These are phyloP conservation scores for Entonaema liquescens DNA, from an alignment of 495 filamentous ascomycete genomes.

Conservation along the genomic window DNA sequence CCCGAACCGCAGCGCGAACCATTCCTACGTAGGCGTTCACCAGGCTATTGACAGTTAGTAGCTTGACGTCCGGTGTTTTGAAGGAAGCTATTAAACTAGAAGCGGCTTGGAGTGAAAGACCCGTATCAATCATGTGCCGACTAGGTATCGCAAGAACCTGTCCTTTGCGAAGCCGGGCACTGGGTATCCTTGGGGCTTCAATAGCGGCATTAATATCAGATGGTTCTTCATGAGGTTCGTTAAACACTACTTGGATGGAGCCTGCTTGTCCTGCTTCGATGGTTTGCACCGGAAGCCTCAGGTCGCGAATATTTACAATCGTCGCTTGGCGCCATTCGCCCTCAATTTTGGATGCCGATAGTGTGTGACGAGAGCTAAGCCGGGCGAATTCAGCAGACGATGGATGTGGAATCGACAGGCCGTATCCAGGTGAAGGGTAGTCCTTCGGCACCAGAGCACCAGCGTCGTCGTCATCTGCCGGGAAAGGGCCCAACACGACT, in stretches of 20 bases:
- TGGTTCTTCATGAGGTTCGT: conserved; percentile 33
- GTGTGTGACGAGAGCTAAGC: conserved; percentile 48
- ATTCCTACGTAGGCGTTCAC: conserved; percentile 88
- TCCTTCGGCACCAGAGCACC: conserved; percentile 50
- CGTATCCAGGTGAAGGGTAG: conserved; percentile 48
- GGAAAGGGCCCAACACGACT: conserved; percentile 82
- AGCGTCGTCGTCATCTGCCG: conserved; percentile 53
- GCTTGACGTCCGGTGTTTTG: conserved; percentile 47
- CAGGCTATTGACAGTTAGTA: conserved; percentile 59
- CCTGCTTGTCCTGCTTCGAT: conserved; percentile 86
- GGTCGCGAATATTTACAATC: conserved; percentile 85
- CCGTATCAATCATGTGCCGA: conserved; percentile 57
- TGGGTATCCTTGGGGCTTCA: conserved; percentile 42
- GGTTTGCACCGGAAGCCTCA: conserved; percentile 82
- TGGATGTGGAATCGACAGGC: conserved; percentile 54
- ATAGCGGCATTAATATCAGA: conserved; percentile 28
- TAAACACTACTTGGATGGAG: conserved; percentile 80
- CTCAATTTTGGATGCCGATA: conserved; percentile 57
- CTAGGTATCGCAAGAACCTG: conserved; percentile 76
- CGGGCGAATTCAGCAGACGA: conserved; percentile 54
- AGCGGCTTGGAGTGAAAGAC: conserved; percentile 61
- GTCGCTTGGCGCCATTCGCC: conserved; percentile 79
- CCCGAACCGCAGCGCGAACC: conserved; percentile 79
- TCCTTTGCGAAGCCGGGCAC: conserved; percentile 75
- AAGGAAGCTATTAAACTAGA: conserved; percentile 63